Conservation (phyloP, 2,329 filamentous ascomycete species). For the Lecanosticta acicola region DNA sequence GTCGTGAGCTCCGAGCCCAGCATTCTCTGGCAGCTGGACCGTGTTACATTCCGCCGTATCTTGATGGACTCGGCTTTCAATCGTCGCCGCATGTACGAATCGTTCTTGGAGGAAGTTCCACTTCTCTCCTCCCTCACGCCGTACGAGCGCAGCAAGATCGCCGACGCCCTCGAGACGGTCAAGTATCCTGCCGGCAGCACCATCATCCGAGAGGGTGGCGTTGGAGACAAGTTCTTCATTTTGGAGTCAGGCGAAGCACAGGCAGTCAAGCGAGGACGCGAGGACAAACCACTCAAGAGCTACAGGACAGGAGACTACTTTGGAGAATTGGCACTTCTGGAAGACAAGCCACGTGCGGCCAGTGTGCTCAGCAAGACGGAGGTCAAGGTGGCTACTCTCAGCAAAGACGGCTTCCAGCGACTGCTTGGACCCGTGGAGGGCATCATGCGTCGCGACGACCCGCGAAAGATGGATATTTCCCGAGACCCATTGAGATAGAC, state of each 20-base stretch:
- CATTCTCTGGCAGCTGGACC: constrained; percentile 89
- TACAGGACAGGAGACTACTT: constrained; percentile 96
- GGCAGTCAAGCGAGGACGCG: constrained; percentile 71
- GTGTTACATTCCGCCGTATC: constrained; percentile 93
- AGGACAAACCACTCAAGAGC: constrained; percentile 64
- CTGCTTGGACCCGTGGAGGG: constrained; percentile 87
- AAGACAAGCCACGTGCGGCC: constrained; percentile 87
- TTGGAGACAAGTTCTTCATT: constrained; percentile 85
- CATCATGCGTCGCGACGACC: constrained; percentile 78
- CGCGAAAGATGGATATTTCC: constrained; percentile 36
- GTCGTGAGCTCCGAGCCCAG: constrained; percentile 78
- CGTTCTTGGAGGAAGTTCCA: constrained; percentile 89
- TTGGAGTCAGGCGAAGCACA: constrained; percentile 82
- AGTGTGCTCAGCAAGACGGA: constrained; percentile 78
- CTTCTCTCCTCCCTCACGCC: constrained; percentile 75
- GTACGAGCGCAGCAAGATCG: constrained; percentile 96
- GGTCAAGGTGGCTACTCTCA: constrained; percentile 86
- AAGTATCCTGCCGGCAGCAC: constrained; percentile 74
- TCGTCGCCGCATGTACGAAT: constrained; percentile 92
- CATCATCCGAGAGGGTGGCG: constrained; percentile 89
- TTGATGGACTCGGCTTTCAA: constrained; percentile 98
- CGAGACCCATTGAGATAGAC: constrained; percentile 17
- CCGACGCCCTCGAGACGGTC: constrained; percentile 86
- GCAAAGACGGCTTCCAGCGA: constrained; percentile 91
- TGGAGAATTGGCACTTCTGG: constrained; percentile 86